Evolutionary conservation across 345 rosid genomes (phyloP), one percentile per base, ranked within the genome.

Genomic region (Eutrema heterophyllum): DNA sequence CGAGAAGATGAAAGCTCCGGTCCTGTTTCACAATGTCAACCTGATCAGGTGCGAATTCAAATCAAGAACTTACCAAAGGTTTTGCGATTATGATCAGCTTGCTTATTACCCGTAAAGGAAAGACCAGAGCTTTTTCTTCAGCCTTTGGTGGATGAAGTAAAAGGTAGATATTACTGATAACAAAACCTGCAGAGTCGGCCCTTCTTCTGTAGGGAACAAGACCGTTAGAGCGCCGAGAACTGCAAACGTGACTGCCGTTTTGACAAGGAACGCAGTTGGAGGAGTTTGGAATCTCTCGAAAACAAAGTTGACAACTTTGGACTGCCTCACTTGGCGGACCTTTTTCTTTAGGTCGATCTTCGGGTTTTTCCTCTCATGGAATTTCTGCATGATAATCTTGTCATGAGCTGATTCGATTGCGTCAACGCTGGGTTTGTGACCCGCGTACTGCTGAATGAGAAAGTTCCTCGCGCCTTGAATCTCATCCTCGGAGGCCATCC

Each of bases 141-240:
- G 85, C 73, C 94, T 84, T 32, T 88, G 89, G 68, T 95, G 72
- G 60, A 89, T 80, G 81, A 90, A 92, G 81, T 90, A 95, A 50
- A 86, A 78, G 29, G 98, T 88, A 56, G 92, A 90, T 50, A 90
- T 68, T 29, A 90, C 76, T 46, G 98, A 95, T 70, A 92, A 29
- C 57, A 83, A 83, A 67, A 95, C 99, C 75, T 95, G 98, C 62
- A 92, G 81, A 24, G 99, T 90, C 8, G 97, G 99, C 70, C 97
- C 97, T 74, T 92, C 97, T 84, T 95, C 99, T 2, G 99, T 95
- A 44, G 99, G 99, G 75, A 92, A 95, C 39, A 92, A 83, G 69
- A 87, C 70, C 8, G 99, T 86, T 38, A 92, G 86, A 82, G 78
- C 84, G 36, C 84, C 98, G 39, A 95, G 94, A 41, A 83, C 85